These are phyloP conservation scores for Suzukiozyma palmioleophila DNA, from an alignment of 1,139 yeast species.

Conservation along the genomic window DNA sequence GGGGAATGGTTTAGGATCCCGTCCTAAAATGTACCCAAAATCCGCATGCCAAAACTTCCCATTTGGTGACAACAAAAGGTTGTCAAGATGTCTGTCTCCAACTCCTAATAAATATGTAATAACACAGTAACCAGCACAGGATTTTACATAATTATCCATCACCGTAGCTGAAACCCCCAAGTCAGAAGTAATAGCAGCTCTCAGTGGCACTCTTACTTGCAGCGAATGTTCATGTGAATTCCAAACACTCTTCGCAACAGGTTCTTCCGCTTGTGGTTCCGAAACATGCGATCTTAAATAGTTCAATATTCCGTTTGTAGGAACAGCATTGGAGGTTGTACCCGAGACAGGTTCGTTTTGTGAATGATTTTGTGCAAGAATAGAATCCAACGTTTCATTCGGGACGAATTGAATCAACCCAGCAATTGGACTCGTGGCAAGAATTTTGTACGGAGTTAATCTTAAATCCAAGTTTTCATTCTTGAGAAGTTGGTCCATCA, in stretches of 20 bases:
- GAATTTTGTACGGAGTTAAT: slow-evolving; percentile 82
- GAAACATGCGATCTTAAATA: slow-evolving; percentile 67
- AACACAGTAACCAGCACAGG: slow-evolving; percentile 98
- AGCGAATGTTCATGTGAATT: slow-evolving; percentile 7
- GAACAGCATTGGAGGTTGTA: slow-evolving; percentile 5
- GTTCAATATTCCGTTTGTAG: slow-evolving; percentile 58
- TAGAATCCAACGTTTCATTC: slow-evolving; percentile 83
- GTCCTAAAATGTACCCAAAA: slow-evolving; percentile 92
- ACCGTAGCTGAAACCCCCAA: slow-evolving; percentile 70
- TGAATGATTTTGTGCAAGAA: slow-evolving; percentile 60
- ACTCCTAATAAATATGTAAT: slow-evolving; percentile 92
- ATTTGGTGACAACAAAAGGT: slow-evolving; percentile 65
- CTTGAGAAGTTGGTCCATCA: slow-evolving; percentile 85
- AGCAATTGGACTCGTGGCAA: slow-evolving; percentile 87
- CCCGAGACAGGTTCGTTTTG: slow-evolving; percentile 7
- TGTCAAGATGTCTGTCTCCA: slow-evolving; percentile 95
- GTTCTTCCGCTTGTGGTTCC: slow-evolving; percentile 23
- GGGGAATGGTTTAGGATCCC: slow-evolving; percentile 98
- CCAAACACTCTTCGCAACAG: slow-evolving; percentile 27
- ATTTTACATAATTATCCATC: slow-evolving; percentile 91
- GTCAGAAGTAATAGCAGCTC: slow-evolving; percentile 43
- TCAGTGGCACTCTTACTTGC: slow-evolving; percentile 14
- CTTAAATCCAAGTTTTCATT: slow-evolving; percentile 88
- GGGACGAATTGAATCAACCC: slow-evolving; percentile 94
- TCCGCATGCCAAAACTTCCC: slow-evolving; percentile 96